Evolutionary conservation across 2,329 filamentous ascomycete genomes (phyloP), one percentile per base, ranked within the genome.

Genomic region (Ophiostoma novo-ulmi): DNA sequence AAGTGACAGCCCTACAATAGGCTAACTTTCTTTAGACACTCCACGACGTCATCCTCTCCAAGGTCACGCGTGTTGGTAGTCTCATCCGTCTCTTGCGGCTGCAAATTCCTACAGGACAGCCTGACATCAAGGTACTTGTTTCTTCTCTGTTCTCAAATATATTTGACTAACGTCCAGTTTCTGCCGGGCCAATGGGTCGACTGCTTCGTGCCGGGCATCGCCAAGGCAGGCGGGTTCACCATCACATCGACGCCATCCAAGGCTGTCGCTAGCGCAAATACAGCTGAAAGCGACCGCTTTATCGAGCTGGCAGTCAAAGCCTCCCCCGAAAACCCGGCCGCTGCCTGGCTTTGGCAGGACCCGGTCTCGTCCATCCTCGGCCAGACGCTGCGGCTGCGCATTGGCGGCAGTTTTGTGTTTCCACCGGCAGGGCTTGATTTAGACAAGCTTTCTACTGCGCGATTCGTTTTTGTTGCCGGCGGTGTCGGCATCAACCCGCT

Each of bases 161-260:
- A 72, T 77, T 77, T 63, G 11, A 67, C 10, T 35, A 8, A 8
- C 36, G 52, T 22, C n/a, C 78, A 91, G 84, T 96, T 95, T 80
- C 83, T 88, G 6, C 88, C 93, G 5, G 93, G 93, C 70, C 93
- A 97, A 82, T 97, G 93, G 92, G 85, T 97, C 70, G 93, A 97
- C 78, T 89, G 93, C 7, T 89, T 91, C 78, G 85, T 93, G 69
- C 92, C 93, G 1, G 82, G 82, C 52, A 80, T 92, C 64, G 76
- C 84, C 63, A 88, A 90, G 77, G 89, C 92, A 3, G 93, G 93
- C 44, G 93, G 93, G 71, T 97, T 97, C 82, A 97, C 93, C 61
- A 91, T 97, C 74, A 94, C 92, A 7, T 95, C 91, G 1, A 81
- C 90, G 0, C 92, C 92, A 0, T 85, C 84, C 61, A 80, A 83